Conservation (phyloP, 805 yeast genomes). For the Saturnispora mendoncae region DNA sequence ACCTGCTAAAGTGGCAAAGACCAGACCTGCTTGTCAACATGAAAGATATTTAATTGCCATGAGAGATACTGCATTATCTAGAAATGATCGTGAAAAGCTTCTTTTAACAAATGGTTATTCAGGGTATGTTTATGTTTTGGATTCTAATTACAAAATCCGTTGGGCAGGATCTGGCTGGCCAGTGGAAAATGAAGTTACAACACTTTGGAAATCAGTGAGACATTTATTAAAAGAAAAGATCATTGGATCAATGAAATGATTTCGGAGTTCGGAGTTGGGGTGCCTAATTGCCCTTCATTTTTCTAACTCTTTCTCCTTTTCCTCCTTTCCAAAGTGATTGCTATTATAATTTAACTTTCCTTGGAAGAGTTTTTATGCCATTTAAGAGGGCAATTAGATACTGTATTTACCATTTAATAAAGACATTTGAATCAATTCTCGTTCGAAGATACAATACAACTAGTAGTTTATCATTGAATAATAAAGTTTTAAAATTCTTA, state of each 20-base stretch:
- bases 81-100: constrained; percentile 48
- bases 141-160: constrained; percentile 62
- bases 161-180: constrained; percentile 91
- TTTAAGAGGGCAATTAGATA: not conserved
- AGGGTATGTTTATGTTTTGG: constrained; percentile 78
- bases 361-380: not conserved
- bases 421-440: not conserved
- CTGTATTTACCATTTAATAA: not conserved
- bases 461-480: not conserved
- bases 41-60: constrained; percentile 50
- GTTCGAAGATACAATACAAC: constrained; percentile 6
- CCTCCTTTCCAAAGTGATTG: not conserved
- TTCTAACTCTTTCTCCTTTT: not conserved
- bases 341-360: not conserved
- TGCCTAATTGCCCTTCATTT: no score
- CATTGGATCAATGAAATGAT: constrained; percentile 8
- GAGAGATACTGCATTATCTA: constrained; percentile 50
- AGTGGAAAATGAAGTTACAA: constrained; percentile 49
- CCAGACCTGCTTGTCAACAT: constrained; percentile 28
- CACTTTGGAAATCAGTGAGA: constrained; percentile 57
- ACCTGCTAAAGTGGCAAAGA: constrained; percentile 30
- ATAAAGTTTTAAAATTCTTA: not conserved
- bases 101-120: constrained; percentile 67
- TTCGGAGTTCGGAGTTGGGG: not conserved
- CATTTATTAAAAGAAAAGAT: constrained; percentile 45